These are phyloP conservation scores for Suillus hirtellus DNA, from an alignment of 768 basidiomycete genomes.

Conservation along the genomic window DNA sequence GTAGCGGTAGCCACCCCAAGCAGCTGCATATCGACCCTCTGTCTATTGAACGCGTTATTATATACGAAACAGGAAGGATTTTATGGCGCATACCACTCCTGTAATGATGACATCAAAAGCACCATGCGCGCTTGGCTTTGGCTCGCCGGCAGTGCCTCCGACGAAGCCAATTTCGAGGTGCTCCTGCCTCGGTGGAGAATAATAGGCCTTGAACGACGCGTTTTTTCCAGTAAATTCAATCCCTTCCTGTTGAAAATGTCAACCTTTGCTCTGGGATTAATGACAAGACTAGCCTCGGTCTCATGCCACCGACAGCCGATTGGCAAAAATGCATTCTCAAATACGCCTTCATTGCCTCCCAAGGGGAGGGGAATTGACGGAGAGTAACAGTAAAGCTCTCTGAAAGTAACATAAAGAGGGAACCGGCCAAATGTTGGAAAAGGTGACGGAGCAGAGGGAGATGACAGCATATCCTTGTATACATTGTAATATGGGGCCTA, in stretches of 20 bases:
- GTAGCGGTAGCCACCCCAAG: conserved; percentile 59
- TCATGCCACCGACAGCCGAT: conserved; percentile 36
- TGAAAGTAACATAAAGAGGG: conserved; percentile 49
- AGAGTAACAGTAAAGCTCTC: conserved; percentile 48
- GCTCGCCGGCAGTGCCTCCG: conserved; percentile 2
- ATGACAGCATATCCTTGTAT: conserved; percentile 40
- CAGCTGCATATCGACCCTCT: conserved; percentile 44
- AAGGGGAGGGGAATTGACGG: conserved; percentile 35
- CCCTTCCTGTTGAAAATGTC: conserved; percentile 23
- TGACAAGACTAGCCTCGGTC: conserved; percentile 23
- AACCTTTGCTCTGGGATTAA: background rate
- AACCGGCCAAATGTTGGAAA: conserved; percentile 40
- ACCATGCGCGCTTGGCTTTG: conserved; percentile 14
- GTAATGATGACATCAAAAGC: conserved; percentile 52
- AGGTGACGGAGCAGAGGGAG: conserved; percentile 33
- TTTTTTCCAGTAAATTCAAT: conserved; percentile 33
- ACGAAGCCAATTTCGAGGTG: conserved; percentile 15
- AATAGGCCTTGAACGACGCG: conserved; percentile 39
- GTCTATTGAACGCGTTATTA: conserved; percentile 37
- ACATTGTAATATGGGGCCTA: conserved; percentile 42
- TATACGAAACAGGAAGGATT: conserved; percentile 1
- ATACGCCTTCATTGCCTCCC: conserved; percentile 36
- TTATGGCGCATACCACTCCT: conserved; percentile 42
- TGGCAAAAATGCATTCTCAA: conserved; percentile 50
- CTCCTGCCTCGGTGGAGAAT: conserved; percentile 36